Evolutionary conservation across 371 early-diverging fungal genomes (phyloP).

Genomic region (Apophysomyces ossiformis): DNA sequence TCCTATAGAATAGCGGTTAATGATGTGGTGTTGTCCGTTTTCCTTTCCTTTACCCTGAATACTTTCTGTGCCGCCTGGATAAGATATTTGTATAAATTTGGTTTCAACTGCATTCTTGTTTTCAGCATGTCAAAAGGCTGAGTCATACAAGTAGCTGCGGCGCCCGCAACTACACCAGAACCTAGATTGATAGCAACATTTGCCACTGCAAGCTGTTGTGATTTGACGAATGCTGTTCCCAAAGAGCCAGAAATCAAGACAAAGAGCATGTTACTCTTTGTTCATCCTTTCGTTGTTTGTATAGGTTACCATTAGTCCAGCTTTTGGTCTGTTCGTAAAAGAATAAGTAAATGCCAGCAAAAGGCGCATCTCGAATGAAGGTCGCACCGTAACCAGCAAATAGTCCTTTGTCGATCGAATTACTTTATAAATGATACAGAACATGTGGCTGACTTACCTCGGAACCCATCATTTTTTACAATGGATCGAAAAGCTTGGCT

Average conservation of each 20-base stretch:
- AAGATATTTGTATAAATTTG: slow-evolving; percentile 69
- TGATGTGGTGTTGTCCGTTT: neutral
- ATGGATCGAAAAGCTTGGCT: slow-evolving; percentile 68
- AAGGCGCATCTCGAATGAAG: slow-evolving; percentile 92
- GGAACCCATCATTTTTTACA: slow-evolving; percentile 58
- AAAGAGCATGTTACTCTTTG: neutral
- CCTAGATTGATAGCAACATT: slow-evolving; percentile 49
- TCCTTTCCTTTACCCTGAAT: slow-evolving; percentile 47
- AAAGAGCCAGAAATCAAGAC: neutral
- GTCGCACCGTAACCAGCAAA: slow-evolving; percentile 94
- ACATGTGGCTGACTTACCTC: slow-evolving; percentile 43
- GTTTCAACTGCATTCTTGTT: slow-evolving; percentile 91
- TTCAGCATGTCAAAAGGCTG: slow-evolving; percentile 96
- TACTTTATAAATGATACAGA: neutral
- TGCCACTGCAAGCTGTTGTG: slow-evolving; percentile 26
- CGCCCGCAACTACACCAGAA: slow-evolving; percentile 69
- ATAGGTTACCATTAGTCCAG: slow-evolving; percentile 46
- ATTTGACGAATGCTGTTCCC: neutral
- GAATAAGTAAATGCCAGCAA: slow-evolving; percentile 94
- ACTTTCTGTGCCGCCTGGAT: slow-evolving; percentile 69
- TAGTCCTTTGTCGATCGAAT: slow-evolving; percentile 53
- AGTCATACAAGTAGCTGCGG: slow-evolving; percentile 80
- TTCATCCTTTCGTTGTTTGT: neutral
- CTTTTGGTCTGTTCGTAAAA: slow-evolving; percentile 84
- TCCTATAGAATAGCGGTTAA: slow-evolving; percentile 41